A percentile compares a stretch with the other conserved stretches of the same genome.
phyloP scores from a whole-genome alignment of 1,139 yeast genomes.

The Kluyveromyces sp. region DNA sequence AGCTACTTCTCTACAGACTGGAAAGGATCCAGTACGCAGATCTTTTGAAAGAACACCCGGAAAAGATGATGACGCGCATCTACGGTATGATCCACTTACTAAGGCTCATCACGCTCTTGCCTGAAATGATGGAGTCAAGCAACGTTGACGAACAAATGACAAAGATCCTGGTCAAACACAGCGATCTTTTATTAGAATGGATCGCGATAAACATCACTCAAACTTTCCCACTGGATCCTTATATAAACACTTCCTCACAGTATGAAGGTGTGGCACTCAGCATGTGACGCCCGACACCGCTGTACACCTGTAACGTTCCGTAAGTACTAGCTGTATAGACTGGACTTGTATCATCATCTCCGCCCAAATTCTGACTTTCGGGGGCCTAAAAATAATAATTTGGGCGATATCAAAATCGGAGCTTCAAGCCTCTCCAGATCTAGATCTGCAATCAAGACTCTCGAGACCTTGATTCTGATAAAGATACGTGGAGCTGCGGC shows the following conservation, averaged over 20 bases:
- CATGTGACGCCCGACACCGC: no score
- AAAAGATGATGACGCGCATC: constrained; percentile 38
- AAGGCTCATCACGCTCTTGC: constrained; percentile 66
- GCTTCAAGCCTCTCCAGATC: not conserved
- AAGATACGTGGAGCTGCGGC: no score
- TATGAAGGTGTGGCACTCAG: constrained; percentile 33
- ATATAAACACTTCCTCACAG: constrained; percentile 30
- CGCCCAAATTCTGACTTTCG: not conserved
- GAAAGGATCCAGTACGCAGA: constrained; percentile 78
- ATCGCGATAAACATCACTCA: constrained; percentile 16
- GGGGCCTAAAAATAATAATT: not conserved
- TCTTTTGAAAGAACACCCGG: constrained; percentile 35
- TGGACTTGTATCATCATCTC: no score
- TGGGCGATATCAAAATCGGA: not conserved
- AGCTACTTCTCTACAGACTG: constrained; percentile 68
- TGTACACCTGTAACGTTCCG: no score
- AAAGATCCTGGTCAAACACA: constrained; percentile 23
- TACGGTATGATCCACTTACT: constrained; percentile 79
- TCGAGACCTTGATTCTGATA: no score
- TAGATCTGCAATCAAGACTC: no score
- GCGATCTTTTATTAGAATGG: constrained; percentile 27
- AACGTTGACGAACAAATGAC: constrained; percentile 70
- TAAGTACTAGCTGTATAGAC: no score
- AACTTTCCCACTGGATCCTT: constrained; percentile 15
- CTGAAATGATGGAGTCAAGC: constrained; percentile 71